A percentile compares a stretch with the other conserved stretches of the same genome.
Evolutionary conservation across 2,329 filamentous ascomycete genomes (phyloP).

Genomic region (Beauveria scarabaeidicola): DNA sequence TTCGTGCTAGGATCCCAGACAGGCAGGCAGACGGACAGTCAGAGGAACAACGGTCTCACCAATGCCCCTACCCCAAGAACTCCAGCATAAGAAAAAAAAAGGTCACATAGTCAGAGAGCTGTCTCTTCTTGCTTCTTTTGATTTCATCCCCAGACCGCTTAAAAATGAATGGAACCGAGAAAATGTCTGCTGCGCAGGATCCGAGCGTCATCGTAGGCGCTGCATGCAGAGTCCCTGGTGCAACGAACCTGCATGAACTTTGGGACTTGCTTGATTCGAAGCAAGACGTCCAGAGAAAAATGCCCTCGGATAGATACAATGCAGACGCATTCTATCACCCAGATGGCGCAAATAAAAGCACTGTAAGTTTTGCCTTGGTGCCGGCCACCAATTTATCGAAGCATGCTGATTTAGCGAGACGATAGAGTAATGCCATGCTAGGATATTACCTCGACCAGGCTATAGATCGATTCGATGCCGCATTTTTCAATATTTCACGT

Average conservation of each 20-base stretch:
- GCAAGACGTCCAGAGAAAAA: slow-evolving; percentile 26
- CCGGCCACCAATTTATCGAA: neutral
- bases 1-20: neutral
- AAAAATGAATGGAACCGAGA: neutral
- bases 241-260: slow-evolving; percentile 19
- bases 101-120: too few species aligned
- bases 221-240: slow-evolving; percentile 22
- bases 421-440: neutral
- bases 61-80: neutral
- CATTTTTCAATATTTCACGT: neutral
- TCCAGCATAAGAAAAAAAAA: too few species aligned
- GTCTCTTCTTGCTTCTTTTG: too few species aligned
- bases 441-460: neutral
- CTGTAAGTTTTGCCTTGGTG: neutral
- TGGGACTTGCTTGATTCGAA: slow-evolving; percentile 23
- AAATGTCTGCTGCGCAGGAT: slow-evolving; percentile 13
- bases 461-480: neutral
- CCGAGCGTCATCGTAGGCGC: slow-evolving; percentile 26
- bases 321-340: slow-evolving; percentile 6
- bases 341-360: slow-evolving; percentile 17
- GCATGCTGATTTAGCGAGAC: neutral
- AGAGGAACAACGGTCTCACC: neutral
- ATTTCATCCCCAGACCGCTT: too few species aligned
- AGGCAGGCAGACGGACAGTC: neutral
- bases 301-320: slow-evolving; percentile 21